Percentiles rank a stretch among this genome's conserved stretches.
Evolutionary conservation across 306 rosid genomes (phyloP).

Genomic region (apple (Malus domestica)): DNA sequence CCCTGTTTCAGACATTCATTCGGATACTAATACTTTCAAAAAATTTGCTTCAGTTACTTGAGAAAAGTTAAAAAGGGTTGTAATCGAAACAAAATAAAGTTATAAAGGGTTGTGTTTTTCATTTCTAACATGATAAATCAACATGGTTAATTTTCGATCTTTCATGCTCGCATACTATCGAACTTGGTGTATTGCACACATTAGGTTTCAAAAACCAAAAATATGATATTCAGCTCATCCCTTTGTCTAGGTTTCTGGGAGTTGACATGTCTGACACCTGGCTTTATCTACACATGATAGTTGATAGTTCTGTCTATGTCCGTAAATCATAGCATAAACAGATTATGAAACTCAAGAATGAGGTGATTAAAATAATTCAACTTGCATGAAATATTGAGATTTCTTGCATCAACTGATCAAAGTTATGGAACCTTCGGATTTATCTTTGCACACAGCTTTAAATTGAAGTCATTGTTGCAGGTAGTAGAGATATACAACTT

Average conservation of each 20-base stretch:
- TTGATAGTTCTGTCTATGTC: background rate
- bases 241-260: background rate
- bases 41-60: background rate
- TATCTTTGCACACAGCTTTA: conserved; percentile 5
- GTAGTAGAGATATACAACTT: conserved; percentile 84
- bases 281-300: background rate
- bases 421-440: background rate
- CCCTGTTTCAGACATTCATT: background rate
- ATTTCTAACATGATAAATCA: background rate
- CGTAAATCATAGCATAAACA: background rate
- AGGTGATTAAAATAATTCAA: background rate
- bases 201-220: background rate
- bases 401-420: background rate
- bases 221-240: background rate
- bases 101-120: background rate
- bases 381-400: background rate
- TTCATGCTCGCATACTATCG: background rate
- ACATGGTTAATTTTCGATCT: background rate
- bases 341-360: background rate
- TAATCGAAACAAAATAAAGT: background rate
- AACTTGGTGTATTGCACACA: background rate
- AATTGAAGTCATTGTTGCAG: conserved; percentile 35
- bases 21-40: background rate
- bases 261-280: background rate
- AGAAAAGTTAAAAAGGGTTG: background rate